Conservation (phyloP, 768 basidiomycete species). For the Leccinum obscurum region DNA sequence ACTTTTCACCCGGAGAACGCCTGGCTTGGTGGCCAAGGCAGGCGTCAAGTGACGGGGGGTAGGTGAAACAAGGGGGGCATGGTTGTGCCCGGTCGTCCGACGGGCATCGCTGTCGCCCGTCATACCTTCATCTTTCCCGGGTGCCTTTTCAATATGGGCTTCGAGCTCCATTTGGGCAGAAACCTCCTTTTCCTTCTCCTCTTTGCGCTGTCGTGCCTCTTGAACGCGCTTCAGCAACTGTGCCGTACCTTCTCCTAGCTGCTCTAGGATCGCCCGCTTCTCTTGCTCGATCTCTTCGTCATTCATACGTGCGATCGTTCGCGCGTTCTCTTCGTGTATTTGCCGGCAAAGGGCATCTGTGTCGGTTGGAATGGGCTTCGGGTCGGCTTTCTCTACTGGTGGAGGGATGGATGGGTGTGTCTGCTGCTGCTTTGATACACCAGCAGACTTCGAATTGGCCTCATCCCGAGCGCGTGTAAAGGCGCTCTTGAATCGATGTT, state of each 20-base stretch:
- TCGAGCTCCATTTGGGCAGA: not conserved
- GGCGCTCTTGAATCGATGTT: conserved; percentile 64
- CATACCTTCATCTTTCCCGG: not conserved
- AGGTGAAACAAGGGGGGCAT: conserved; percentile 10
- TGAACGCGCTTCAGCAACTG: conserved; percentile 52
- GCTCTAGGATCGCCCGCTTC: conserved; percentile 62
- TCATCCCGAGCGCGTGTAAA: conserved; percentile 53
- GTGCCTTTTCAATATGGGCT: not conserved
- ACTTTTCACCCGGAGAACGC: conserved; percentile 32
- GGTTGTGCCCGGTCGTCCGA: not conserved
- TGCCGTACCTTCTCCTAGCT: conserved; percentile 66
- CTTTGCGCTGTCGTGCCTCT: conserved; percentile 22
- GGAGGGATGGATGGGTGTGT: not conserved
- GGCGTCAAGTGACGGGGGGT: conserved; percentile 9
- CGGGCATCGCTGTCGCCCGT: not conserved
- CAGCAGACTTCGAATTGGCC: conserved; percentile 13
- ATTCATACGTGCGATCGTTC: conserved; percentile 64
- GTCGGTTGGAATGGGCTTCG: conserved; percentile 22
- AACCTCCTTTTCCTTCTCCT: conserved; percentile 1
- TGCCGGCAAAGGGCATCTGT: conserved; percentile 51
- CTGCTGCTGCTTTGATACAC: conserved; percentile 27
- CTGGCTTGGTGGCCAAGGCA: conserved; percentile 21
- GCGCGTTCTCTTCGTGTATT: conserved; percentile 67
- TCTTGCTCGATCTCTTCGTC: conserved; percentile 69
- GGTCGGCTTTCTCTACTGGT: not conserved